A percentile compares a stretch with the other conserved stretches of the same genome.
Evolutionary conservation across 495 filamentous ascomycete species (phyloP).

Genomic region (Talaromyces stipitatus): DNA sequence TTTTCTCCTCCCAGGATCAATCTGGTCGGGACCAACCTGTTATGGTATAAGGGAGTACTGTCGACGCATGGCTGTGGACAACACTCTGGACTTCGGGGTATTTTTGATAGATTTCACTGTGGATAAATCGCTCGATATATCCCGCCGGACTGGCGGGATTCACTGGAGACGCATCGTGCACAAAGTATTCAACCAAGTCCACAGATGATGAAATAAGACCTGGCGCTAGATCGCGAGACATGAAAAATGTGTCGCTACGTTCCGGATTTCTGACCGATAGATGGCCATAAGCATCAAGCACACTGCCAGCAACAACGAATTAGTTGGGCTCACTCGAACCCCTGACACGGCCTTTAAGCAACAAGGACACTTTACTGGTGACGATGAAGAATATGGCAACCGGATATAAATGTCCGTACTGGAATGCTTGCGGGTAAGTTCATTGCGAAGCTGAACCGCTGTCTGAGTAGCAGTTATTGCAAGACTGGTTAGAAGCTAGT

Average conservation of each 20-base stretch:
- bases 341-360: too few relatives aligned
- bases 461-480: too few relatives aligned
- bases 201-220: slow-evolving; percentile 28
- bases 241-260: slow-evolving; percentile 32
- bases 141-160: slow-evolving; percentile 19
- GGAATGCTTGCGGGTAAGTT: too few relatives aligned
- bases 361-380: too few relatives aligned
- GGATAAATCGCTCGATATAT: slow-evolving; percentile 42
- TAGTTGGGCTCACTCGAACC: too few relatives aligned
- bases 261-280: slow-evolving; percentile 40
- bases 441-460: too few relatives aligned
- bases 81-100: slow-evolving; percentile 33
- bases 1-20: too few relatives aligned
- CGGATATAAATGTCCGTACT: too few relatives aligned
- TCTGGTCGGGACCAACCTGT: too few relatives aligned
- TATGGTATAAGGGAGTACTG: slow-evolving; percentile 38
- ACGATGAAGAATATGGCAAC: too few relatives aligned
- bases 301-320: too few relatives aligned
- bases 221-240: slow-evolving; percentile 37
- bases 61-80: slow-evolving; percentile 39
- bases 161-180: slow-evolving; percentile 31
- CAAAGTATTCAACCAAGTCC: slow-evolving; percentile 38
- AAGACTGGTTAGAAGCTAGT: too few relatives aligned
- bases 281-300: slow-evolving; percentile 48
- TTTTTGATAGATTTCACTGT: slow-evolving; percentile 42